A percentile compares a stretch with the other conserved stretches of the same genome.
Conservation (phyloP, 1,139 yeast species). For the Candida tetrigidarum region DNA sequence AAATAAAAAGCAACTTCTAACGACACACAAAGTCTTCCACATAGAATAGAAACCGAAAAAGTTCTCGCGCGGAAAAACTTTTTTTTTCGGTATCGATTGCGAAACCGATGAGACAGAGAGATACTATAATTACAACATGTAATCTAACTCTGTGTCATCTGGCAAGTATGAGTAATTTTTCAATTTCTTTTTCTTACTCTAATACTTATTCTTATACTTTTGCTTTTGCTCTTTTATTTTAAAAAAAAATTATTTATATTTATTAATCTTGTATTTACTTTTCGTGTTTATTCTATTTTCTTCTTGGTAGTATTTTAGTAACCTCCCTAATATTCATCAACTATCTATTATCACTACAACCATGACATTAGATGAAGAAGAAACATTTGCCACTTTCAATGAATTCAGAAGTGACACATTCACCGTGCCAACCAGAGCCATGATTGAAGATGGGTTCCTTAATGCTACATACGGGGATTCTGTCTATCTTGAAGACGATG, state of each 20-base stretch:
- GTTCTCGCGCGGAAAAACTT: too few species aligned
- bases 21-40: too few species aligned
- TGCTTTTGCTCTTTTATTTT: too few species aligned
- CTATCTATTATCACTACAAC: background rate
- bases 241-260: too few species aligned
- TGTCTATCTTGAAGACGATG: constrained; percentile 82
- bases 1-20: too few species aligned
- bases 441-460: constrained; percentile 45
- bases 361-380: constrained; percentile 29
- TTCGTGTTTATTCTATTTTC: background rate
- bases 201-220: too few species aligned
- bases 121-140: too few species aligned
- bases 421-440: constrained; percentile 83
- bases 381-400: constrained; percentile 41
- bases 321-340: too few species aligned
- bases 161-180: constrained; percentile 1
- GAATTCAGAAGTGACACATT: constrained; percentile 89
- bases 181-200: background rate
- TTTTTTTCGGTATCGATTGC: too few species aligned
- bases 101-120: too few species aligned
- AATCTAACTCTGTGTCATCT: constrained; percentile 6
- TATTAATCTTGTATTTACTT: background rate
- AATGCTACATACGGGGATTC: constrained; percentile 80
- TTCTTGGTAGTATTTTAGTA: background rate
- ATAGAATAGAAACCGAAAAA: too few species aligned